phyloP scores from a whole-genome alignment of 148 eudicot genomes.

The Fagopyrum tataricum region DNA sequence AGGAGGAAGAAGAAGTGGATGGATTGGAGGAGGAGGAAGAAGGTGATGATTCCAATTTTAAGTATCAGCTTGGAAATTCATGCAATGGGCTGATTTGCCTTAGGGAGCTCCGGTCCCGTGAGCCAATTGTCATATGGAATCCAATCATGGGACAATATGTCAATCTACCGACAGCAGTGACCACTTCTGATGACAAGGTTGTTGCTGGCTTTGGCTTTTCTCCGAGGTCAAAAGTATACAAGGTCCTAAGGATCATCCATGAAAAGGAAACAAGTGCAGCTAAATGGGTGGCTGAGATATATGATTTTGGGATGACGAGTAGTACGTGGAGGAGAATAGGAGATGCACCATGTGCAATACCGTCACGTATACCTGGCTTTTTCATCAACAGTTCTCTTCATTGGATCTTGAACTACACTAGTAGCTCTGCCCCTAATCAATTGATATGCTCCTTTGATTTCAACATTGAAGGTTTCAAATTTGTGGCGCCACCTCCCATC shows the following conservation, averaged over 20 bases:
- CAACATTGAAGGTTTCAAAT: constrained; percentile 23
- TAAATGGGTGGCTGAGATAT: constrained; percentile 19
- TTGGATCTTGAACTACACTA: constrained; percentile 22
- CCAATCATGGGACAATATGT: constrained; percentile 29
- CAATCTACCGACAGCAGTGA: constrained; percentile 17
- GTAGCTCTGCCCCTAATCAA: background rate
- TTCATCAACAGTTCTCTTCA: constrained; percentile 24
- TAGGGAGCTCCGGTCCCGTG: constrained; percentile 16
- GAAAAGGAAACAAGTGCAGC: constrained; percentile 5
- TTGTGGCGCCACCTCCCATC: constrained; percentile 24
- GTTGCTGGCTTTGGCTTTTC: constrained; percentile 34
- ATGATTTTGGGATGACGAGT: constrained; percentile 19
- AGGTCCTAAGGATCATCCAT: constrained; percentile 22
- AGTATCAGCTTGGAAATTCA: constrained; percentile 28
- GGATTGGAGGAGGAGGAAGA: too few species aligned
- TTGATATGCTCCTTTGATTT: constrained; percentile 32
- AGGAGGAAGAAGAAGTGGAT: too few species aligned
- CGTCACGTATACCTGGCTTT: constrained; percentile 25
- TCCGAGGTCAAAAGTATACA: constrained; percentile 19
- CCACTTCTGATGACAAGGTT: constrained; percentile 12
- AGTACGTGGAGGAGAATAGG: constrained; percentile 26
- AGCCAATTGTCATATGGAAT: constrained; percentile 29
- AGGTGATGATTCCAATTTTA: background rate
- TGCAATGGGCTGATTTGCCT: constrained; percentile 42
- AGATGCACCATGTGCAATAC: constrained; percentile 21